Evolutionary conservation across 805 yeast genomes (phyloP), one percentile per base, ranked within the genome.

Genomic region (Metschnikowia anglica): DNA sequence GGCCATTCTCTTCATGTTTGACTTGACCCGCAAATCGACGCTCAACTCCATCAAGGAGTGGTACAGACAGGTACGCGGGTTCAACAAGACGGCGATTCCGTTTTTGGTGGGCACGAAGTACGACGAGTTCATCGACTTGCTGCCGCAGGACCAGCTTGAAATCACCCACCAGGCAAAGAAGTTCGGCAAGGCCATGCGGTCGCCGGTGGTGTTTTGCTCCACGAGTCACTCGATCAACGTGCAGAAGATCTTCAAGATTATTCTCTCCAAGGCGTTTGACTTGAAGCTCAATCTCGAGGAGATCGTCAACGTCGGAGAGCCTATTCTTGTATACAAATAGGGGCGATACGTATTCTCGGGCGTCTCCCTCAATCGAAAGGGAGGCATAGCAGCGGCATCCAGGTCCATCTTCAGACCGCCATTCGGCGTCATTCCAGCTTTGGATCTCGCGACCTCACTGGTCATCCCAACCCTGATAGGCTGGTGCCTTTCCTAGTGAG

Each of bases 91-190:
- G 0, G 97, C 97, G 7, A 85, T 91, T 35, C 96, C 97, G 3
- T 79, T 91, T 46, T 70, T 91, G 34, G 85, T 91, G 2, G 99
- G 99, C 3, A 91, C 99, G 1, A 91, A 91, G 60, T 91, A 86
- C 63, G 99, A 91, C 60, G 68, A 81, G 49, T 90, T 91, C 62
- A 81, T 87, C 21, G 89, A 85, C 51, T 66, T 88, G 62, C 79
- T 90, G 35, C 79, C 76, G 27, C 84, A 79, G 43, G 95, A 90
- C 55, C 97, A 91, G 60, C 77, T 80, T 41, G 93, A 87, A 56
- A 77, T 91, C 39, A 87, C 96, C 5, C 79, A 76, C 46, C 88
- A 83, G 59, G 90, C 96, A 12, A 80, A 84, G 63, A 79, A 81
- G 58, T 90, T 85, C 61, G 96, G 97, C 11, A 76, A 72, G 54